Evolutionary conservation across 1,139 yeast species (phyloP).

Genomic region (Ashbya aceris): DNA sequence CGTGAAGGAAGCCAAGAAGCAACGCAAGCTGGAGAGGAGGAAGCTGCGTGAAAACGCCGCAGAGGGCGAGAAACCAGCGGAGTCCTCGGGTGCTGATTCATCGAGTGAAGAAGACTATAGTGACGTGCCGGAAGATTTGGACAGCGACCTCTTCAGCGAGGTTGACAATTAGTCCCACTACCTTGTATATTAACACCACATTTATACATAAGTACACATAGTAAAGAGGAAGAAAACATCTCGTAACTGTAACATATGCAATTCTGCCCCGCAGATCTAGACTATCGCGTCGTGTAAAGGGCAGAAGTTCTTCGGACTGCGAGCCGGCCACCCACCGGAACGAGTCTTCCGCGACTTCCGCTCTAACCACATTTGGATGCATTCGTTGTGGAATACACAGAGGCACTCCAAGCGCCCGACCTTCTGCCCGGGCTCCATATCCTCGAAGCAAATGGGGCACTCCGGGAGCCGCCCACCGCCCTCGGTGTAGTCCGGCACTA

Average conservation of each 20-base stretch:
- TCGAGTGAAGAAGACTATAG: slow-evolving; percentile 25
- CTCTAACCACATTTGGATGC: slow-evolving; percentile 85
- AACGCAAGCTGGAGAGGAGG: slow-evolving; percentile 57
- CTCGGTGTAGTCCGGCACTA: slow-evolving; percentile 39
- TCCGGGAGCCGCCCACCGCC: slow-evolving; percentile 38
- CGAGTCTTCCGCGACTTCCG: slow-evolving; percentile 49
- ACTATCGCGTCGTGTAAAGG: slow-evolving; percentile 24
- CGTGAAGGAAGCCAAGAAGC: slow-evolving; percentile 61
- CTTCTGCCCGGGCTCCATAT: slow-evolving; percentile 72
- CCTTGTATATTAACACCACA: slow-evolving; percentile 1
- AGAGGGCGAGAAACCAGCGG: slow-evolving; percentile 17
- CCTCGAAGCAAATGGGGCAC: slow-evolving; percentile 91
- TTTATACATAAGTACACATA: slow-evolving; percentile 1
- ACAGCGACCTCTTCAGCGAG: slow-evolving; percentile 36
- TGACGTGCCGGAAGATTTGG: slow-evolving; percentile 36
- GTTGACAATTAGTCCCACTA: slow-evolving; percentile 21
- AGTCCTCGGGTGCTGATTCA: slow-evolving; percentile 16
- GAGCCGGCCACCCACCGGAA: slow-evolving; percentile 4
- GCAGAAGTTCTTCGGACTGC: slow-evolving; percentile 17
- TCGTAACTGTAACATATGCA: too few species aligned
- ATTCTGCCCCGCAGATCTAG: slow-evolving; percentile 4
- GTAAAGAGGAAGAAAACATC: background rate
- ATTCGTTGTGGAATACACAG: slow-evolving; percentile 84
- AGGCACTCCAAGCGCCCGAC: slow-evolving; percentile 90
- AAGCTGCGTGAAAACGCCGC: slow-evolving; percentile 31